Conservation (phyloP, 208 protist species). For the Cochliopodium minus region DNA sequence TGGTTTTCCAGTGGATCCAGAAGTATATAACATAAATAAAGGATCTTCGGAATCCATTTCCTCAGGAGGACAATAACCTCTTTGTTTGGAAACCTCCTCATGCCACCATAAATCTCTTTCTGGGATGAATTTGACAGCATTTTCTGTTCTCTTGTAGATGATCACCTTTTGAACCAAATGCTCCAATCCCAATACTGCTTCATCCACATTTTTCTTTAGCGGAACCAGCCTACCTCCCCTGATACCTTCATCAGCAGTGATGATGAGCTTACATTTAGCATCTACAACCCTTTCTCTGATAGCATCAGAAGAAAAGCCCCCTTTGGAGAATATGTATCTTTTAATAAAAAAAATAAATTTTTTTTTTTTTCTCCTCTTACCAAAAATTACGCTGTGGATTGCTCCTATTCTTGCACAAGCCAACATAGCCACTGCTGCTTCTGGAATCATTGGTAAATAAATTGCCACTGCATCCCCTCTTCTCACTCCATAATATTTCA, state of each 20-base stretch:
- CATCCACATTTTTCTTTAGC: constrained; percentile 63
- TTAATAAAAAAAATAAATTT: no score
- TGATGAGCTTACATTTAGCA: constrained; percentile 37
- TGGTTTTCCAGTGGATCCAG: constrained; percentile 82
- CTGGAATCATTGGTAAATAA: constrained; percentile 86
- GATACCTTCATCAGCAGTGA: constrained; percentile 50
- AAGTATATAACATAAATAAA: constrained; percentile 92
- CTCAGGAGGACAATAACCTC: constrained; percentile 42
- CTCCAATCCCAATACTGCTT: constrained; percentile 32
- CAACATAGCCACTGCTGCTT: constrained; percentile 70
- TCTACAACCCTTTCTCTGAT: constrained; percentile 43
- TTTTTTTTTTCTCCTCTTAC: no score
- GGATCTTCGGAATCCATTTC: constrained; percentile 76
- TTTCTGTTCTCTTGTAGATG: neutral
- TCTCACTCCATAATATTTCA: constrained; percentile 56
- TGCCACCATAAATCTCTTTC: constrained; percentile 48
- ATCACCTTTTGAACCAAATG: constrained; percentile 2
- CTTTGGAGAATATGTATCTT: no score
- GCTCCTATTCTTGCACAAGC: constrained; percentile 89
- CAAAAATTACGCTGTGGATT: constrained; percentile 54
- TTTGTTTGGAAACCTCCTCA: constrained; percentile 31
- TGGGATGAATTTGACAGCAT: neutral
- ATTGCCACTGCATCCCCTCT: constrained; percentile 77
- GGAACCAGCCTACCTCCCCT: constrained; percentile 59
- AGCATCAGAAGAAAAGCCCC: constrained; percentile 47